A percentile compares a stretch with the other conserved stretches of the same genome.
Evolutionary conservation across 768 basidiomycete genomes (phyloP).

Genomic region (Boletus reticulatus): DNA sequence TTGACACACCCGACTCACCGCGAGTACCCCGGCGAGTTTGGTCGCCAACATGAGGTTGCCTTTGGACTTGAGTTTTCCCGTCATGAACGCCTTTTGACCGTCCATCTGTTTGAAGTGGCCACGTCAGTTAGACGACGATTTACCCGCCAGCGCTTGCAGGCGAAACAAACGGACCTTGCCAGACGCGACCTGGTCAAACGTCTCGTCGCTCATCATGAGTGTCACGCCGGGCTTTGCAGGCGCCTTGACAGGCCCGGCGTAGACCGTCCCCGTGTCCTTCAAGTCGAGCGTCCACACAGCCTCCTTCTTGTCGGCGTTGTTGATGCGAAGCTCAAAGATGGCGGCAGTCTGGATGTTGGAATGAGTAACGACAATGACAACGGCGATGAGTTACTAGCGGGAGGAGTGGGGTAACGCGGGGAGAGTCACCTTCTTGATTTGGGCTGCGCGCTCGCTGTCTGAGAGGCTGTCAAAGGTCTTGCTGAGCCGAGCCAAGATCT

Average conservation of each 20-base stretch:
- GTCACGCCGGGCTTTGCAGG: constrained; percentile 78
- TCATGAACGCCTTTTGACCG: constrained; percentile 96
- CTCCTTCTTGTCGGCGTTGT: constrained; percentile 68
- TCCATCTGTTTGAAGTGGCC: constrained; percentile 49
- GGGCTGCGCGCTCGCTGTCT: constrained; percentile 60
- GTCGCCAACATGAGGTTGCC: constrained; percentile 95
- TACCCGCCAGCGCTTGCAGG: not conserved
- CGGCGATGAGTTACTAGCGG: no score
- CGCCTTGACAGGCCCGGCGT: constrained; percentile 54
- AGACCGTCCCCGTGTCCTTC: constrained; percentile 78
- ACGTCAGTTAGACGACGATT: not conserved
- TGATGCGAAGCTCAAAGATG: constrained; percentile 81
- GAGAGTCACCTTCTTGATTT: constrained; percentile 64
- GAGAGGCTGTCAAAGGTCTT: constrained; percentile 50
- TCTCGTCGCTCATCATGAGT: constrained; percentile 74
- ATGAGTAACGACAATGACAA: no score
- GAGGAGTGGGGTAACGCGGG: not conserved
- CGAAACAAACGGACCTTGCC: constrained; percentile 58
- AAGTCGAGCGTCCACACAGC: constrained; percentile 90
- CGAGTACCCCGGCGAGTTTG: constrained; percentile 81
- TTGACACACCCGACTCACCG: constrained; percentile 41
- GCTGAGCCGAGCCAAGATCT: constrained; percentile 54
- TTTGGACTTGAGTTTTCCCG: constrained; percentile 87
- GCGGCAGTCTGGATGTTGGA: constrained; percentile 63
- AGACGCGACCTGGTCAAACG: constrained; percentile 64